A percentile compares a stretch with the other conserved stretches of the same genome.
Conservation (phyloP, 2,329 filamentous ascomycete species). For the Scedosporium boydii region DNA sequence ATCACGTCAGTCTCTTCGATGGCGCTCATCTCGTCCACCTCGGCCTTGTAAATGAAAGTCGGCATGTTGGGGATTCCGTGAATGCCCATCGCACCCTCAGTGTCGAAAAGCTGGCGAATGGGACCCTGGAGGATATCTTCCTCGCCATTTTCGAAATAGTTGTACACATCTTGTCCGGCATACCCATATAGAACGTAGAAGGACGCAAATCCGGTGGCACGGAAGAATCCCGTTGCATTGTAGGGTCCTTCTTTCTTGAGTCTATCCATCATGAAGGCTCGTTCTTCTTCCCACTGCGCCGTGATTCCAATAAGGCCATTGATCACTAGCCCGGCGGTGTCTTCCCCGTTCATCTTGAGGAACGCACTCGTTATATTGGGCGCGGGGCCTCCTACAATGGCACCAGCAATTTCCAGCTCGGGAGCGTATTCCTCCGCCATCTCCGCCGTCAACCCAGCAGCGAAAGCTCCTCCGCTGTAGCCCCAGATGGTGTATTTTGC, state of each 20-base stretch:
- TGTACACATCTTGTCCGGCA: slow-evolving; percentile 14
- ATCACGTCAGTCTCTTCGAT: slow-evolving; percentile 31
- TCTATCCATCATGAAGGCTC: neutral
- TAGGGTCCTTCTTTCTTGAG: neutral
- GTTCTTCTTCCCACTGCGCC: neutral
- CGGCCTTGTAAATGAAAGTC: slow-evolving; percentile 37
- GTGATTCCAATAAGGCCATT: neutral
- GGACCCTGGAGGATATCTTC: slow-evolving; percentile 13
- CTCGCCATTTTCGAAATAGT: slow-evolving; percentile 16
- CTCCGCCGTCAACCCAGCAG: slow-evolving; percentile 42
- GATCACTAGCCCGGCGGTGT: slow-evolving; percentile 11
- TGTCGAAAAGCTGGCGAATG: slow-evolving; percentile 14
- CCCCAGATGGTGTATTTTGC: slow-evolving; percentile 38
- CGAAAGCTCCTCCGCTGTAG: slow-evolving; percentile 45
- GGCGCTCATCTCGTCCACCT: slow-evolving; percentile 31
- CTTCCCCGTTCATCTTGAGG: slow-evolving; percentile 18
- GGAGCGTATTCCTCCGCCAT: slow-evolving; percentile 42
- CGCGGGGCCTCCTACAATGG: slow-evolving; percentile 37
- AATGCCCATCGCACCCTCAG: slow-evolving; percentile 19
- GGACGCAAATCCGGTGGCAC: neutral
- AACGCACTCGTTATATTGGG: slow-evolving; percentile 29
- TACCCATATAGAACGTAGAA: slow-evolving; percentile 8
- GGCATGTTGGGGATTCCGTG: slow-evolving; percentile 35
- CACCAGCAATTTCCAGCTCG: slow-evolving; percentile 37
- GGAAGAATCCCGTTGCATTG: neutral